Conservation (phyloP, 441 rosid genomes). For the Daphne laureola region DNA sequence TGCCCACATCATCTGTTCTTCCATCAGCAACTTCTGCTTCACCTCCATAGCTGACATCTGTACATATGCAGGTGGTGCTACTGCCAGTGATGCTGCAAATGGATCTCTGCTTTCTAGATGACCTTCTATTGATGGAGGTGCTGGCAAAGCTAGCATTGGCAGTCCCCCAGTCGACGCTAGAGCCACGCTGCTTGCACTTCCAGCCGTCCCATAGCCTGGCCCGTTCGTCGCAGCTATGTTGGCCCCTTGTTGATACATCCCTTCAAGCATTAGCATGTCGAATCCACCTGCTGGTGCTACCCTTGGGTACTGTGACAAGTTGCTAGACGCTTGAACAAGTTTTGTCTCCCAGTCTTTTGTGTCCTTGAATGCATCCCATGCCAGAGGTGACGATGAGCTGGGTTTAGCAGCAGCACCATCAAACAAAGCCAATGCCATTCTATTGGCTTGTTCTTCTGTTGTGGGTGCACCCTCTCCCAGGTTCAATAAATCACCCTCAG, state of each 20-base stretch:
- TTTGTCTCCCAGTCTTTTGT: constrained; percentile 66
- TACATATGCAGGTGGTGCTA: constrained; percentile 44
- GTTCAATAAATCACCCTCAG: constrained; percentile 52
- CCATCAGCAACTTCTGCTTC: constrained; percentile 42
- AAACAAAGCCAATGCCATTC: constrained; percentile 59
- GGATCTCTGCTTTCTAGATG: constrained; percentile 26
- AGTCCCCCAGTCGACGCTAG: constrained; percentile 47
- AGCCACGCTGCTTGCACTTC: constrained; percentile 54
- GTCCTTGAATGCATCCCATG: constrained; percentile 67
- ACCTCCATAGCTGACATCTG: constrained; percentile 62
- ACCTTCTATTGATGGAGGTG: constrained; percentile 21
- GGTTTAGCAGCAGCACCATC: constrained; percentile 31
- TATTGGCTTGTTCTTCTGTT: constrained; percentile 35
- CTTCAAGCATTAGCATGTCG: constrained; percentile 45
- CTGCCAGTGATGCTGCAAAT: constrained; percentile 38
- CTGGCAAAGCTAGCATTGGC: constrained; percentile 43
- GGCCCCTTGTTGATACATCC: constrained; percentile 55
- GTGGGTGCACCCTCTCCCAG: constrained; percentile 37
- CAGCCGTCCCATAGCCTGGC: constrained; percentile 18
- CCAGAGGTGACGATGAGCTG: constrained; percentile 8
- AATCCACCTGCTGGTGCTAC: constrained; percentile 42
- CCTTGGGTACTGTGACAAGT: constrained; percentile 29
- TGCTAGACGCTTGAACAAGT: constrained; percentile 60
- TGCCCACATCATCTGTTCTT: constrained; percentile 62
- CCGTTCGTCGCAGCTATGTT: constrained; percentile 19